Evolutionary conservation across 129 eudicot species (phyloP).

Genomic region (Apium graveolens): DNA sequence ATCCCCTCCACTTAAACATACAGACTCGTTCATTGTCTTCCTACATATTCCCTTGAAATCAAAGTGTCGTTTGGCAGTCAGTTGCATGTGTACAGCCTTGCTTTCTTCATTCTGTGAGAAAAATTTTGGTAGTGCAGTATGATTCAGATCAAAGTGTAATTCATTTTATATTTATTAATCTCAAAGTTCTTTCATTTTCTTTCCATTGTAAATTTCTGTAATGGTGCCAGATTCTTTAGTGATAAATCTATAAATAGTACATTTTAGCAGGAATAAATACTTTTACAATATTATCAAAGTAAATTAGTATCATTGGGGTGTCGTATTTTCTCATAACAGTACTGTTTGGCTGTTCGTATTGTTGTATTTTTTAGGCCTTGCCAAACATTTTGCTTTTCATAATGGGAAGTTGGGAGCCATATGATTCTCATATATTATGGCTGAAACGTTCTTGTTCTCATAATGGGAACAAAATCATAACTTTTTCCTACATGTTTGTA

Average conservation of each 20-base stretch:
- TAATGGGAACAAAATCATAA: background rate
- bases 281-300: background rate
- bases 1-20: conserved; percentile 8
- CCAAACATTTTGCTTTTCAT: background rate
- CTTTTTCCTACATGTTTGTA: background rate
- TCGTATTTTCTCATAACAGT: background rate
- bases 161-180: conserved; percentile 20
- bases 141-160: conserved; percentile 23
- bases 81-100: conserved; percentile 71
- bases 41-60: conserved; percentile 7
- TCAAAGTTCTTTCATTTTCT: conserved; percentile 1
- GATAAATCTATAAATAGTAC: background rate
- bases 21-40: conserved; percentile 5
- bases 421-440: background rate
- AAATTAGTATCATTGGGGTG: background rate
- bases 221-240: conserved; percentile 15
- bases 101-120: conserved; percentile 67
- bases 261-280: background rate
- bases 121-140: conserved; percentile 69
- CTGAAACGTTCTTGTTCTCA: background rate
- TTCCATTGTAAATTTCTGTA: conserved; percentile 29
- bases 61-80: background rate
- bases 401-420: background rate
- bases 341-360: background rate
- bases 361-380: background rate